Evolutionary conservation across 2,329 filamentous ascomycete species (phyloP), one percentile per base, ranked within the genome.

Genomic region (Atkinsonella texensis): DNA sequence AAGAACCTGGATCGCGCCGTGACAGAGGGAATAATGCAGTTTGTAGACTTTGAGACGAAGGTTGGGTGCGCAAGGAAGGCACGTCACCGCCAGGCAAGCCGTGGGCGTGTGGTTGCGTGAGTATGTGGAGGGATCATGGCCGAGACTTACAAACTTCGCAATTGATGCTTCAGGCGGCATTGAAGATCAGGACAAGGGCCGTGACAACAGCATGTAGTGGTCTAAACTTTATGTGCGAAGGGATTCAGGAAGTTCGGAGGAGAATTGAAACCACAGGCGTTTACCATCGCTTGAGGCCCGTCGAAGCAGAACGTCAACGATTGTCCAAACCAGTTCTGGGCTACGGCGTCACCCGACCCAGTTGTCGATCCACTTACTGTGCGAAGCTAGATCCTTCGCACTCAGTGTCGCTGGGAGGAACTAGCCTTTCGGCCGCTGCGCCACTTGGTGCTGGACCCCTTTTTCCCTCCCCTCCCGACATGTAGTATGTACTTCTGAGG

Each of bases 301-400:
- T 49, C 43, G 33, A 41, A 23, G 17, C 51, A 47, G 31, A 41
- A 53, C 41, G 45, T 41, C 49, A 46, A 52, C 33, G 48, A 43
- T 33, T 48, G 17, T 20, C 38, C 18, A 47, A 20, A 17, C 31
- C 18, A 31, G 31, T 48, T 38, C 47, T 32, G 44, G 53, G 42
- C 53, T 49, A 47, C 35, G 31, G 51, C 50, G 53, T 54, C 53
- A 54, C 50, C 53, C 52, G 44, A 42, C 52, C 46, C 43, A 43
- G 23, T 35, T 35, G 31, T 38, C 45, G 47, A 48, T 54, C 55
- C 53, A 46, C 51, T 35, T 46, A 55, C 55, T 40, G 55, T 56
- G 47, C 51, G 49, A 39, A 17, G 5, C 15, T 4, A 10, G 2
- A 23, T 23, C 20, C 13, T 8, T 10, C 11, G 18, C 50, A 47